Evolutionary conservation across 495 filamentous ascomycete species (phyloP), one percentile per base, ranked within the genome.

Genomic region (Penicillium nucicola): DNA sequence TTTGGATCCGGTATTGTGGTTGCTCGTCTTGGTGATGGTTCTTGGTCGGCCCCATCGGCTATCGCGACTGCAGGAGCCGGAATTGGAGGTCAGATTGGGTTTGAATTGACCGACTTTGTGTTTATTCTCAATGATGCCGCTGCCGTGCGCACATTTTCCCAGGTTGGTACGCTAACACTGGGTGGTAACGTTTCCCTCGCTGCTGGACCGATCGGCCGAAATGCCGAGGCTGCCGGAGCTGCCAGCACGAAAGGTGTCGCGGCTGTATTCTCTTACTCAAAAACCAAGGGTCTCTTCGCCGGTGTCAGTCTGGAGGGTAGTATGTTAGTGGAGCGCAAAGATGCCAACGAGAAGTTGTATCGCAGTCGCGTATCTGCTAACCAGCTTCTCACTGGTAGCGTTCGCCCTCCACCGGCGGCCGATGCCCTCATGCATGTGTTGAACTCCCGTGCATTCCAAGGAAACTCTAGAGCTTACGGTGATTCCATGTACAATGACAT

Each of bases 81-180:
- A 20, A 92, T 97, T 56, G 93, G 93, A 58, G 92, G 93, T 17
- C 93, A 98, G 67, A 95, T 98, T 62, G 93, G 93, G 25, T 92
- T 96, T 74, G 93, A 98, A 69, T 74, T 98, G 52, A 97, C 95
- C 35, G 93, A 98, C 65, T 97, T 98, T 66, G 95, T 98, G 59
- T 97, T 98, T 76, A 96, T 97, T 51, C 84, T 98, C 42, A 98
- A 98, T 69, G 93, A 98, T 64, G 79, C 85, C 34, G 83, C 80
- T 34, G 93, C 93, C 19, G 93, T 98, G 34, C 89, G 88, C 65
- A 93, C 93, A 31, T 97, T 97, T 69, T 92, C 93, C 3, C 92
- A 97, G 68, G 80, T 84, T 44, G 93, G 95, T 13, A 90, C 84
- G 14, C 71, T 98, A 33, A 97, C 93, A 43, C 78, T 98, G 15